These are phyloP conservation scores for Acer yangbiense DNA, from an alignment of 345 rosid genomes.

Conservation along the genomic window DNA sequence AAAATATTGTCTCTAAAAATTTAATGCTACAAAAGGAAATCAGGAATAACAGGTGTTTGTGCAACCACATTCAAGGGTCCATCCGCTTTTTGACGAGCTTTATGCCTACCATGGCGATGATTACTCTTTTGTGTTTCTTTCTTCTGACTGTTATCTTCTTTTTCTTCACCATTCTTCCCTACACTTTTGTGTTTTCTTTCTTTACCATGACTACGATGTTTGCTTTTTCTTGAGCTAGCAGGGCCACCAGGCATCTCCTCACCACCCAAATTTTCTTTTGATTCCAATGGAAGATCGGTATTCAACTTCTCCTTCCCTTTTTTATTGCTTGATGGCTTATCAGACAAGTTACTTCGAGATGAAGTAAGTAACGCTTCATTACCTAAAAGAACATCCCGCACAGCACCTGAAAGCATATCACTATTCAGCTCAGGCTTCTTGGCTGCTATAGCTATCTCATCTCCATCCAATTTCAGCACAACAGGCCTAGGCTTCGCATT, in stretches of 20 bases:
- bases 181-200: constrained; percentile 44
- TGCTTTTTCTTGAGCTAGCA: constrained; percentile 54
- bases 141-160: constrained; percentile 36
- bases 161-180: constrained; percentile 43
- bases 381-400: constrained; percentile 72
- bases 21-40: constrained; percentile 67
- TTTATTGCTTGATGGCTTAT: constrained; percentile 39
- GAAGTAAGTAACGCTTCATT: constrained; percentile 33
- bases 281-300: constrained; percentile 28
- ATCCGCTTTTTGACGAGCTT: constrained; percentile 50
- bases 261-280: constrained; percentile 39
- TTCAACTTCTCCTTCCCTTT: constrained; percentile 68
- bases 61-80: constrained; percentile 31
- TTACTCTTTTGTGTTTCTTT: constrained; percentile 53
- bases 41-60: constrained; percentile 58
- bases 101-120: constrained; percentile 53
- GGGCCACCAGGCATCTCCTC: constrained; percentile 33
- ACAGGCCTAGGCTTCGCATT: constrained; percentile 83
- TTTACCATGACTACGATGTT: constrained; percentile 50
- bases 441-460: constrained; percentile 29
- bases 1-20: neutral
- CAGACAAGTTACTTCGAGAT: constrained; percentile 30
- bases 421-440: constrained; percentile 43
- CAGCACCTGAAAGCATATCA: constrained; percentile 61
- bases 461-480: constrained; percentile 85